Evolutionary conservation across 2,329 filamentous ascomycete species (phyloP), one percentile per base, ranked within the genome.

Genomic region (Curvularia eragrostidis): DNA sequence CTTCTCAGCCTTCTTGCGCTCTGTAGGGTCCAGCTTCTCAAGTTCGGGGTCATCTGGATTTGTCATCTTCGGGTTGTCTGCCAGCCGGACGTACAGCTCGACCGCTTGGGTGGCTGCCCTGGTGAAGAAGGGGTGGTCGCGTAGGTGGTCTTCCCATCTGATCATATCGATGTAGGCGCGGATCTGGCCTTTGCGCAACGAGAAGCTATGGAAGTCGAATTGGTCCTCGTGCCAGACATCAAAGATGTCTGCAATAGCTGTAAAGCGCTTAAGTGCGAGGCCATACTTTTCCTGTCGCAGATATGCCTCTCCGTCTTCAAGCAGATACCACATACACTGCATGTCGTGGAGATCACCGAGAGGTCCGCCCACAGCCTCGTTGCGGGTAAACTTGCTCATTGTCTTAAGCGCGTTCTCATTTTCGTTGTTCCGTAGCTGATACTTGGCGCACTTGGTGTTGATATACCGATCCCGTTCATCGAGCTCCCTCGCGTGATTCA

Each of bases 141-240:
- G 89, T 43, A 98, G 79, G 61, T 88, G 87, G 73, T 99, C 93
- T 75, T 98, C 94, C 96, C 95, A 99, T 67, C 90, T 87, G 46
- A 99, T 84, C 92, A 99, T 97, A 68, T 97, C 93, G 39, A 99
- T 83, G 74, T 99, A 99, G 1, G 95, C 91, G 55, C 94, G 85
- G 59, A 98, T 91, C 82, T 97, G 94, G 13, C 96, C 96, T 78
- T 98, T 99, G 19, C 95, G 85, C n/a, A 99, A 82, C 19, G 93
- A 97, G 78, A 99, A 99, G 75, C 88, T 92, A 82, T 99, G 96
- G 82, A 99, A 99, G 76, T 99, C 95, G 70, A 98, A 97, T 73
- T 99, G 95, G 69, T 99, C 95, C 75, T 99, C 96, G 74, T 96
- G 90, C 95, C 95, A 99, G 19, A 92, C 88, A 65, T 98, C 94